Base-by-base conservation (phyloP, 176 grass and related monocot genomes). In the Urochloa ruziziensis region DNA sequence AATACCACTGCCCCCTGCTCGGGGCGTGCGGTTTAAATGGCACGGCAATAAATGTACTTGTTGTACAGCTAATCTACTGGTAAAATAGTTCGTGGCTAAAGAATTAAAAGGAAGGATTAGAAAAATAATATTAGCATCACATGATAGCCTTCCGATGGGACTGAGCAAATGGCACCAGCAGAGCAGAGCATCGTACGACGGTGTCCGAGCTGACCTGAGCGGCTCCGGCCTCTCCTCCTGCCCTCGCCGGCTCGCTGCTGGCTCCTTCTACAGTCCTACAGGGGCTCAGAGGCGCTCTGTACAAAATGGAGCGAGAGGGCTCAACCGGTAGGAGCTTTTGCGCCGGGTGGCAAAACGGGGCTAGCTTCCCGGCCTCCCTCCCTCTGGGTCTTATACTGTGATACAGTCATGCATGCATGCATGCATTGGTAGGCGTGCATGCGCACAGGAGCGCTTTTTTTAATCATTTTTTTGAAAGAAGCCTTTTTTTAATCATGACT, bases 401-500 rank as follows among this genome's bases (percentile, higher is more conserved):
- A n/a, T 23, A n/a, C 32, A n/a, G 57, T 24, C 53, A 21, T 74
- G 42, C 28, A 49, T 49, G 57, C 49, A 28, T 66, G n/a, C n/a
- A 70, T 40, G 39, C 39, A 7, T 40, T 9, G 39, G 39, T 9
- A 40, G 39, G 37, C 7, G 39, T 40, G 25, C 64, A 77, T 71
- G 80, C 80, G 32, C 67, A 74, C 40, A 7, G 62, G 47, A 18
- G n/a, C n/a, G 14, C 36, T 10, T 61, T 72, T 79, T 83, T 49
- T 66, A 80, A 88, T 84, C 81, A 88, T 89, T n/a, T n/a, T n/a
- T n/a, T n/a, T n/a, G n/a, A n/a, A n/a, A n/a, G n/a, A n/a, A n/a
- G n/a, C n/a, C n/a, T n/a, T 59, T 71, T 78, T 83, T 48, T 65
- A 79, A 88, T 84, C 80, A 88, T 89, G 74, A 13, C 75, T 34